Evolutionary conservation across 176 grass and related monocot species (phyloP).

Genomic region (Bonia amplexicaulis): DNA sequence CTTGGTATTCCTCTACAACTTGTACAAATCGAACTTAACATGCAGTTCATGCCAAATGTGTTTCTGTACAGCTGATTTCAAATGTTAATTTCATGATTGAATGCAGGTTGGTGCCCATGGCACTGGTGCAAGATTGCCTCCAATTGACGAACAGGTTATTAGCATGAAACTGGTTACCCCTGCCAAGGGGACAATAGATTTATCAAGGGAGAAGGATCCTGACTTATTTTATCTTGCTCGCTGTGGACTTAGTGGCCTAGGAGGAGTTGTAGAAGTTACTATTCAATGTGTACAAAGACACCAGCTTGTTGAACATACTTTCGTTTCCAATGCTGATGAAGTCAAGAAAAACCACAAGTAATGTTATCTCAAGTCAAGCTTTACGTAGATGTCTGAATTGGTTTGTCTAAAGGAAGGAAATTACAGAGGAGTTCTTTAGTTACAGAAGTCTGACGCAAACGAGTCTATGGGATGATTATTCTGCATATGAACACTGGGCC

Average conservation of each 20-base stretch:
- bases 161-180: constrained; percentile 97
- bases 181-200: constrained; percentile 74
- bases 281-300: constrained; percentile 77
- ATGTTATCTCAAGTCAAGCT: constrained; percentile 4
- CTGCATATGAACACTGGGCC: constrained; percentile 94
- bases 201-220: constrained; percentile 80
- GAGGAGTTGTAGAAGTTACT: constrained; percentile 77
- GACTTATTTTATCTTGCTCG: constrained; percentile 88
- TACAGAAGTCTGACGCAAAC: constrained; percentile 65
- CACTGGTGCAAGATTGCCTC: constrained; percentile 80
- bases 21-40: background rate
- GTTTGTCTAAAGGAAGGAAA: constrained; percentile 69
- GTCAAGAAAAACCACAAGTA: constrained; percentile 96
- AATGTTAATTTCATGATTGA: constrained; percentile 4
- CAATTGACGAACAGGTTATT: constrained; percentile 89
- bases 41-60: background rate
- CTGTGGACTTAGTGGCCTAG: constrained; percentile 74
- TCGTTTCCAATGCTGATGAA: constrained; percentile 65
- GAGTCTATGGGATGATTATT: constrained; percentile 77
- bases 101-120: constrained; percentile 89
- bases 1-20: background rate
- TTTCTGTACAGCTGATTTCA: background rate
- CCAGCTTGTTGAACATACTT: constrained; percentile 86
- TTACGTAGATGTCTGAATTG: constrained; percentile 5
- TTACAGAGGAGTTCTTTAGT: constrained; percentile 80